Evolutionary conservation across 805 yeast species (phyloP).

Genomic region (Sugiyamaella marilandica): DNA sequence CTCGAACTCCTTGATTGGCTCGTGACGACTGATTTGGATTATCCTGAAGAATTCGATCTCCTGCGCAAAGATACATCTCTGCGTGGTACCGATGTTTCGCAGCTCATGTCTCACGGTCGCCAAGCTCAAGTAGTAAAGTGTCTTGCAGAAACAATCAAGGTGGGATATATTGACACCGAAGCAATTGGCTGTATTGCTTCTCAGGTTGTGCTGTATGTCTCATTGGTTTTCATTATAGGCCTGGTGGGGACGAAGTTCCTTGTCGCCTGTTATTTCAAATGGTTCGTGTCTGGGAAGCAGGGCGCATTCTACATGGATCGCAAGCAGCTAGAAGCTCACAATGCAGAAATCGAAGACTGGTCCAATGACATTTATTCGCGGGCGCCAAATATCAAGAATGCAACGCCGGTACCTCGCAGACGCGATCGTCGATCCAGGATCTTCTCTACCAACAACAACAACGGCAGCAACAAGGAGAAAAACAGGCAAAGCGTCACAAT

Average conservation of each 20-base stretch:
- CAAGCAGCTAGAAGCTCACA: slow-evolving; percentile 56
- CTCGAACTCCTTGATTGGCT: slow-evolving; percentile 74
- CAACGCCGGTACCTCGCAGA: slow-evolving; percentile 40
- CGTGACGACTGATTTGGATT: slow-evolving; percentile 58
- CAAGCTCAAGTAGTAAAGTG: slow-evolving; percentile 75
- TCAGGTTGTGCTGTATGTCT: slow-evolving; percentile 68
- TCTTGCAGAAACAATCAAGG: slow-evolving; percentile 76
- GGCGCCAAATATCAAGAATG: slow-evolving; percentile 31
- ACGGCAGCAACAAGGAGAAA: slow-evolving; percentile 6
- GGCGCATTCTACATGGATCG: slow-evolving; percentile 67
- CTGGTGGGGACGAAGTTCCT: slow-evolving; percentile 73
- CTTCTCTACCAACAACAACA: slow-evolving; percentile 3
- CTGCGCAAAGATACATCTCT: slow-evolving; percentile 50
- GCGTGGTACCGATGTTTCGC: slow-evolving; percentile 78
- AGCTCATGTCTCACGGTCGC: slow-evolving; percentile 59
- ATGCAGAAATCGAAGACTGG: slow-evolving; percentile 77
- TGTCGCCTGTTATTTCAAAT: slow-evolving; percentile 84
- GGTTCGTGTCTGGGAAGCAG: slow-evolving; percentile 73
- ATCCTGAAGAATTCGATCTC: slow-evolving; percentile 66
- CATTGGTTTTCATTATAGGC: slow-evolving; percentile 79
- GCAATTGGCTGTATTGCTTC: slow-evolving; percentile 94
- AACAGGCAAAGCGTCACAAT: slow-evolving; percentile 29
- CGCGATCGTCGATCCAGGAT: slow-evolving; percentile 10
- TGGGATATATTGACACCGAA: slow-evolving; percentile 83
- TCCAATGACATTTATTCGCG: slow-evolving; percentile 52